Percentiles rank a stretch among this genome's conserved stretches.
Evolutionary conservation across 805 yeast genomes (phyloP).

Genomic region (Cyberlindnera mississippiensis): DNA sequence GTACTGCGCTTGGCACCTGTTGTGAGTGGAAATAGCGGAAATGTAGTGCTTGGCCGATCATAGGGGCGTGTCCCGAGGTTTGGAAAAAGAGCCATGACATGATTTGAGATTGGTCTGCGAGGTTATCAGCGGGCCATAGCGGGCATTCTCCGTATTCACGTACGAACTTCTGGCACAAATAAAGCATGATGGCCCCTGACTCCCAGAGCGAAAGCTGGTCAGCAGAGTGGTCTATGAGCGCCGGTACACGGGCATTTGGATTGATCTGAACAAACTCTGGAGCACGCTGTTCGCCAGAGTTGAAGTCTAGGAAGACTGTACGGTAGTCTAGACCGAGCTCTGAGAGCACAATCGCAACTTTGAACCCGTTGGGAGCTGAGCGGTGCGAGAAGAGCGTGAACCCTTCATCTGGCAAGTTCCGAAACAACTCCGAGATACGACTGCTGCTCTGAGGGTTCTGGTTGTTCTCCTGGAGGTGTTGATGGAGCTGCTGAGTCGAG

Average conservation of each 20-base stretch:
- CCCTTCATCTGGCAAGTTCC: conserved; percentile 75
- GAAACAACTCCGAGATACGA: conserved; percentile 67
- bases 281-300: conserved; percentile 84
- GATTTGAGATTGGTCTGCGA: conserved; percentile 76
- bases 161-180: conserved; percentile 65
- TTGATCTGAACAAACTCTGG: conserved; percentile 92
- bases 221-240: conserved; percentile 81
- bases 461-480: conserved; percentile 13
- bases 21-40: conserved; percentile 87
- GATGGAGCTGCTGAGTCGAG: conserved; percentile 7
- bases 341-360: conserved; percentile 84
- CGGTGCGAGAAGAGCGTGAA: conserved; percentile 80
- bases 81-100: conserved; percentile 91
- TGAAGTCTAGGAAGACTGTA: conserved; percentile 82
- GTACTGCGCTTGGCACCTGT: conserved; percentile 83
- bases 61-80: conserved; percentile 97
- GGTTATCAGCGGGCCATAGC: conserved; percentile 71
- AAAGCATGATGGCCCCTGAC: conserved; percentile 85
- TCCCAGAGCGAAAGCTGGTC: conserved; percentile 89
- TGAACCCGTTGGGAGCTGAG: conserved; percentile 94
- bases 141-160: conserved; percentile 67
- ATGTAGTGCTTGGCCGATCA: conserved; percentile 96
- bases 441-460: conserved; percentile 38
- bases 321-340: conserved; percentile 78
- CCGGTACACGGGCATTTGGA: conserved; percentile 95